phyloP scores from a whole-genome alignment of 345 rosid species.

The Acer saccharum region DNA sequence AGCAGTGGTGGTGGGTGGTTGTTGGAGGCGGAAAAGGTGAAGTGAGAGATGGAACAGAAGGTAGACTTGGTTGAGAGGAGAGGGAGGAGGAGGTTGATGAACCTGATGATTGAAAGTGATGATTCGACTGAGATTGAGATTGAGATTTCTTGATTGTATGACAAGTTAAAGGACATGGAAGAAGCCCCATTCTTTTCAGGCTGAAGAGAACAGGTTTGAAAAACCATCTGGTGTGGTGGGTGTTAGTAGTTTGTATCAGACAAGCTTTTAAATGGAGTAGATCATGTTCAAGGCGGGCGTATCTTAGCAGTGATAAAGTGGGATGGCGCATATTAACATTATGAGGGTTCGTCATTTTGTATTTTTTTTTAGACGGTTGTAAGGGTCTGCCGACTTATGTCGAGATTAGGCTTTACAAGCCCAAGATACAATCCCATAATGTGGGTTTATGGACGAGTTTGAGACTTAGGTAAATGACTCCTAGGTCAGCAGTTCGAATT shows the following conservation, averaged over 20 bases:
- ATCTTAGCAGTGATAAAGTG: background rate
- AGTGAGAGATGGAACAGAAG: constrained; percentile 49
- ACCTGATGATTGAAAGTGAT: constrained; percentile 35
- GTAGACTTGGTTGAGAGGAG: constrained; percentile 51
- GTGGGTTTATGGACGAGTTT: no score
- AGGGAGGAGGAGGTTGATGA: constrained; percentile 41
- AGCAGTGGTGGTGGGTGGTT: constrained; percentile 34
- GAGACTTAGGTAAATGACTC: no score
- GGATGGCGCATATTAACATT: background rate
- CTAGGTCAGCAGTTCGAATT: no score
- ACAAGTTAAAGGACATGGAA: constrained; percentile 36
- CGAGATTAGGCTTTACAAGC: no score
- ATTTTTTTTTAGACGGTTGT: no score
- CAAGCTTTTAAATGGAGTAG: background rate
- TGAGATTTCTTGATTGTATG: constrained; percentile 14
- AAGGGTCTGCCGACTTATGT: no score
- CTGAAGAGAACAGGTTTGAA: constrained; percentile 1
- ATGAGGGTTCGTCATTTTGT: no score
- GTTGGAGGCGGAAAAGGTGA: constrained; percentile 18
- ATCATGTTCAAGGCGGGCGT: background rate
- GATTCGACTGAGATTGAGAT: constrained; percentile 7
- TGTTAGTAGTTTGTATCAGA: background rate
- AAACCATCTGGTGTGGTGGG: constrained; percentile 2
- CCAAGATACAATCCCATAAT: no score
- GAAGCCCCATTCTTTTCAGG: constrained; percentile 37